Percentiles rank a stretch among this genome's conserved stretches.
Evolutionary conservation across 2,329 filamentous ascomycete genomes (phyloP).

Genomic region (Onygenales sp.): DNA sequence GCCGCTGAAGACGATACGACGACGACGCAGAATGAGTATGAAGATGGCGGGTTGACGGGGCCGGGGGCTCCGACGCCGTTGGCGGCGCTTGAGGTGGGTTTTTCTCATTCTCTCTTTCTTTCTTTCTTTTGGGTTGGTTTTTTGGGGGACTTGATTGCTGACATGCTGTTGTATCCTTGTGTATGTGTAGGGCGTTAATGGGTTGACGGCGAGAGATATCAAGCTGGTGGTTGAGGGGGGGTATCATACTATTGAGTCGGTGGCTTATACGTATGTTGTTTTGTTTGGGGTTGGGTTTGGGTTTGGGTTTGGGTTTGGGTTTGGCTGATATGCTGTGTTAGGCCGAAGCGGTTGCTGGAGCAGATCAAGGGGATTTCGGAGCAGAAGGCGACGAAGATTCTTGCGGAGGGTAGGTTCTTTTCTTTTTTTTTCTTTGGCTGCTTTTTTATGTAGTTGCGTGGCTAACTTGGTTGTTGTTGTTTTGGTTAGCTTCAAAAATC

Average conservation of each 20-base stretch:
- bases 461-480: not conserved
- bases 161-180: not conserved
- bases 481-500: constrained; percentile 67
- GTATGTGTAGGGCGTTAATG: constrained; percentile 63
- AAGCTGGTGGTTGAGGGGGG: constrained; percentile 86
- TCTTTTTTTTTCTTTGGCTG: not conserved
- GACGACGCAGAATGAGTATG: constrained; percentile 61
- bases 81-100: constrained; percentile 66
- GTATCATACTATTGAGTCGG: constrained; percentile 88
- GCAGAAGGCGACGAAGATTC: constrained; percentile 85
- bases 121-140: not conserved
- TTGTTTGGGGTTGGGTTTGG: not conserved
- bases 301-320: not conserved
- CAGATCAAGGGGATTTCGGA: constrained; percentile 98
- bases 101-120: not conserved
- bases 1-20: constrained; percentile 52
- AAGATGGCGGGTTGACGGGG: constrained; percentile 65
- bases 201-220: constrained; percentile 89
- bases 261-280: constrained; percentile 71
- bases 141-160: too few relatives aligned
- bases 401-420: constrained; percentile 63
- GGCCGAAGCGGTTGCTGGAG: constrained; percentile 65
- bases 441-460: not conserved
- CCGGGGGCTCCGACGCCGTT: constrained; percentile 93
- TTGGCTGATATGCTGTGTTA: constrained; percentile 18